Evolutionary conservation across 2,329 filamentous ascomycete species (phyloP), one percentile per base, ranked within the genome.

Genomic region (Claviceps purpurea): DNA sequence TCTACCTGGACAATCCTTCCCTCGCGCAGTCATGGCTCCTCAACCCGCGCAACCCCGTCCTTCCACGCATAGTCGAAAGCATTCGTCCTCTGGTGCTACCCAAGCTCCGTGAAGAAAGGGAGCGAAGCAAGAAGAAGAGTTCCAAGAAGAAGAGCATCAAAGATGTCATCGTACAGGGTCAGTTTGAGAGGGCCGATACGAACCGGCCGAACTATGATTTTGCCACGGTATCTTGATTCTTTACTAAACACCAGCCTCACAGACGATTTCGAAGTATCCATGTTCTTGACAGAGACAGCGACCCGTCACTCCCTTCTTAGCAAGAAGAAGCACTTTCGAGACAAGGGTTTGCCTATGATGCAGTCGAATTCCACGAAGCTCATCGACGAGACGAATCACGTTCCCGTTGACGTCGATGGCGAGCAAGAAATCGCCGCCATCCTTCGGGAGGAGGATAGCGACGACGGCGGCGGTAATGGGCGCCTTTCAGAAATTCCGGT

Each of bases 221-320:
- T 48, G 47, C 37, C 5, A 39, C 24, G 8, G n/a, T n/a, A 22
- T 13, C 10, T n/a, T n/a, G n/a, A n/a, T n/a, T n/a, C n/a, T 18
- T 43, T n/a, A 37, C 48, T 49, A 8, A 49, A 14, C 14, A 26
- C 20, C 39, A 49, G 26, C 38, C 10, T 22, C 50, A 45, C 60
- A 93, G 91, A 96, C 67, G 91, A 95, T 59, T 98, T 96, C 64
- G 89, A 97, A 64, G 89, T 96, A 14, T 87, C 89, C 40, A 86
- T 98, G 57, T 97, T 96, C 69, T 74, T 98, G 58, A 94, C 87
- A 46, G 88, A 95, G 66, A 86, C 85, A 7, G 83, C 80, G 50
- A 90, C 85, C 3, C 81, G 89, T 14, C 93, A 97, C 71, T 87
- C 89, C 38, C 73, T 98, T 40, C 76, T 97, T 53, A 85, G 83